Base-by-base conservation (phyloP, 352 stramenopile species). In the Phytophthora quininea region DNA sequence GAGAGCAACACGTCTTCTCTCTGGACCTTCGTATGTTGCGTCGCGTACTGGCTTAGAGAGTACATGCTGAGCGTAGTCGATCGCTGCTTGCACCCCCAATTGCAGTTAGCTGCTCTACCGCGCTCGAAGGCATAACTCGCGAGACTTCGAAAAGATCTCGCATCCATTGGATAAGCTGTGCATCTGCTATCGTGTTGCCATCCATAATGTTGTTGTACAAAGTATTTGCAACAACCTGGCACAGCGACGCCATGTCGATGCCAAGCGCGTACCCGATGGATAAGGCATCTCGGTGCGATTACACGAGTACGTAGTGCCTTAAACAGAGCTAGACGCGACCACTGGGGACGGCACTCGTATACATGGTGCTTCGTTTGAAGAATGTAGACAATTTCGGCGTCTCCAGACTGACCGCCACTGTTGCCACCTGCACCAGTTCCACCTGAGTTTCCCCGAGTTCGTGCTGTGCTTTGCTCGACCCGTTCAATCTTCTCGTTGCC, bases 231-330 rank as follows among this genome's bases (percentile, higher is more conserved):
- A 90, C 88, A 9, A 95, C 85, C 63, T 95, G 82, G 42, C 88
- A 96, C 5, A 96, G 67, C 10, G 88, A 95, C 42, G 88, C 80
- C 88, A 96, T 96, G 58, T 96, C 88, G 35, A 94, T 93, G 19
- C 86, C 86, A 47, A 96, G 73, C 2, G 88, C 86, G 54, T 96
- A 94, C 2, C 88, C 88, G 29, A 96, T 96, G 7, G 79, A 93
- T n/a, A 92, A 70, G 1, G 86, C 88, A 50, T 94, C 84, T 32
- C 71, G 69, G 71, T 2, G 74, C 66, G 31, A 95, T 92, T 1
- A 65, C 65, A 10, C 71, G 84, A 8, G 56, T 61, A 33, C 86
- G 81, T 12, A 96, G 68, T 15, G 88, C 84, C 38, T 88, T 86
- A 45, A 95, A 96, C 10, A 96, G 80, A 7, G 85, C 80, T 49